phyloP scores from a whole-genome alignment of 768 basidiomycete species.

The Hygrophorus russula region DNA sequence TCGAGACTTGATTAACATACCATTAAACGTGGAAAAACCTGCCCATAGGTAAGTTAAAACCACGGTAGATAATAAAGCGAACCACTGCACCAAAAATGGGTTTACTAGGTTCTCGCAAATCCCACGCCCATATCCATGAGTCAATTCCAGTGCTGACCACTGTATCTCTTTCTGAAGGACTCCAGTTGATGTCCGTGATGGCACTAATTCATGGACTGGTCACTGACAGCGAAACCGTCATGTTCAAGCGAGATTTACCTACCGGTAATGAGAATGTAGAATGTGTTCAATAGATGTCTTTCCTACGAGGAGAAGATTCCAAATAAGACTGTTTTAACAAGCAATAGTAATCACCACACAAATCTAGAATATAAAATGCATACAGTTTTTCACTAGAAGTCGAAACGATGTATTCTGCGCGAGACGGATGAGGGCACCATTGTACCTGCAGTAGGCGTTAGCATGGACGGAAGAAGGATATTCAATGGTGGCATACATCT shows the following conservation, averaged over 20 bases:
- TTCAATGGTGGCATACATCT: conserved; percentile 23
- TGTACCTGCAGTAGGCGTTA: conserved; percentile 33
- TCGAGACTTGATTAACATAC: conserved; percentile 13
- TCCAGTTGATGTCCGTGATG: conserved; percentile 99
- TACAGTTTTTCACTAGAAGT: conserved; percentile 86
- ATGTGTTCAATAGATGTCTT: conserved; percentile 79
- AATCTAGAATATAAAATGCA: conserved; percentile 11
- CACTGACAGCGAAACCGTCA: too few relatives aligned
- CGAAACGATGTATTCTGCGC: conserved; percentile 75
- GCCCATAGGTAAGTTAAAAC: neutral
- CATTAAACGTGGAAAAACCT: conserved; percentile 36
- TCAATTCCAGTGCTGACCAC: conserved; percentile 91
- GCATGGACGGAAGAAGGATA: neutral
- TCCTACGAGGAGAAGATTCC: conserved; percentile 74
- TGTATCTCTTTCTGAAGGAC: conserved; percentile 69
- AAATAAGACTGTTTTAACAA: conserved; percentile 54
- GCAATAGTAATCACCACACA: neutral
- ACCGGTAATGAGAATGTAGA: conserved; percentile 71
- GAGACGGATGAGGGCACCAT: conserved; percentile 77
- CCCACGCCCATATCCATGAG: conserved; percentile 93
- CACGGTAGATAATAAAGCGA: conserved; percentile 17
- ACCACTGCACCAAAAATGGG: conserved; percentile 66
- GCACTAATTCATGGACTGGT: conserved; percentile 30
- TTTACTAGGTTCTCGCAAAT: conserved; percentile 58
- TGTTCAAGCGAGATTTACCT: neutral